Base-by-base conservation (phyloP, 2,329 filamentous ascomycete genomes). In the Penicillium sp. region DNA sequence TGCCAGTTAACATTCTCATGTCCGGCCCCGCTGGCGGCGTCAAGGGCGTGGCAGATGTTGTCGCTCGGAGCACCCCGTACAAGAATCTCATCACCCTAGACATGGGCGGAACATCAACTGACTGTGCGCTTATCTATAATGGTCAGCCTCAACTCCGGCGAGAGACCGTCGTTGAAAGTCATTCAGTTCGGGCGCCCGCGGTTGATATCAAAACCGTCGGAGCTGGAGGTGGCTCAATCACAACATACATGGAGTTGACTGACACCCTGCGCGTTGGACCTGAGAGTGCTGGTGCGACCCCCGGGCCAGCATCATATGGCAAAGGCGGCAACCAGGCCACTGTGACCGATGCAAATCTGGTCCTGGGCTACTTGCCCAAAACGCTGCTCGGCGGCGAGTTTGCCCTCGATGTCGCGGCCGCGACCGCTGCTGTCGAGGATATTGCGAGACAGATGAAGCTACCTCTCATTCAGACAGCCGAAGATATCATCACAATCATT, bases 41-140 rank as follows among this genome's bases (percentile, higher is more conserved):
- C 9, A 75, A 76, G 44, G 77, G 77, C 14, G 77, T 79, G 7
- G 76, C 76, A 9, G 77, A 80, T 57, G 68, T 77, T 9, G 72
- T 80, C 1, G 70, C 77, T 8, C 74, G 72, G 40, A 73, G 75
- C 48, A 79, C 77, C 0, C 72, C 73, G 0, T 79, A 75, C 63
- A 79, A 77, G 57, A 79, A 79, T 40, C 64, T 80, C 24, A 79
- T 80, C 48, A 80, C 77, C 0, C 68, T 81, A 11, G 78, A 81
- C 48, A 79, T 81, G 76, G 78, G 78, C n/a, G 78, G 78, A 1
- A 80, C 78, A 1, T 78, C 75, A 5, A 79, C 78, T 0, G 78
- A 81, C 50, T 78, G 76, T 54, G 77, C 78, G 1, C 60, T 80
- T 4, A 74, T 81, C 16, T 72, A 73, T 18, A 69, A 76, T 16